phyloP scores from a whole-genome alignment of 2,329 filamentous ascomycete species.

The Madurella fahalii region DNA sequence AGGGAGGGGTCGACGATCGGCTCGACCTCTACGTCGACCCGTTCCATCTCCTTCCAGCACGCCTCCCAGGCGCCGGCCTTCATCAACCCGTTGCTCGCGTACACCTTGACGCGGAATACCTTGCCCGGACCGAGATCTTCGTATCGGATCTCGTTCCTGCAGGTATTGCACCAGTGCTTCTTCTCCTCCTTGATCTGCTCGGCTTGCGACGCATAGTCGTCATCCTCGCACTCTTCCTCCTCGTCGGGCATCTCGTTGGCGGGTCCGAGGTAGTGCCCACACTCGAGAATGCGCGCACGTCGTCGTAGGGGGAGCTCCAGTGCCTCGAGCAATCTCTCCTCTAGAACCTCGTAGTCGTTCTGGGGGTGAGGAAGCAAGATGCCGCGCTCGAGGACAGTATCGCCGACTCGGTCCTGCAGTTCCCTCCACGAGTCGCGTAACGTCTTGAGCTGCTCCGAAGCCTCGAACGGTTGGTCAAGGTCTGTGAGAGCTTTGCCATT shows the following conservation, averaged over 20 bases:
- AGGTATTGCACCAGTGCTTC: conserved; percentile 55
- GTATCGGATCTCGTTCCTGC: conserved; percentile 51
- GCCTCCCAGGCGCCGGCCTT: conserved; percentile 85
- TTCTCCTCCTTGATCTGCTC: conserved; percentile 25
- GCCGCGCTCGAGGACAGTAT: conserved; percentile 69
- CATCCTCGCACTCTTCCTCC: conserved; percentile 44
- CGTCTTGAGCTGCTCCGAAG: conserved; percentile 45
- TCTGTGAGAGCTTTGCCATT: conserved; percentile 27
- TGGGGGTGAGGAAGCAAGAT: conserved; percentile 74
- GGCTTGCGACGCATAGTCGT: conserved; percentile 32
- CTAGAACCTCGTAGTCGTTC: conserved; percentile 73
- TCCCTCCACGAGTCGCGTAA: conserved; percentile 62
- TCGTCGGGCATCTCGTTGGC: conserved; percentile 44
- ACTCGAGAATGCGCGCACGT: conserved; percentile 67
- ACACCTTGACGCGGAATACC: conserved; percentile 78
- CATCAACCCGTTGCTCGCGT: conserved; percentile 94
- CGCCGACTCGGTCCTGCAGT: conserved; percentile 65
- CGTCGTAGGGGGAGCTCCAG: conserved; percentile 63
- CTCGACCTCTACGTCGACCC: conserved; percentile 90
- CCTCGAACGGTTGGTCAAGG: conserved; percentile 35
- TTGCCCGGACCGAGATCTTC: conserved; percentile 51
- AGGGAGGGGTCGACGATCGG: conserved; percentile 62
- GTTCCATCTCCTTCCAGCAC: conserved; percentile 96
- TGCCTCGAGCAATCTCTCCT: conserved; percentile 72
- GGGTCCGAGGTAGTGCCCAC: conserved; percentile 69